These are phyloP conservation scores for Leptographium wingfieldii DNA, from an alignment of 2,329 filamentous ascomycete genomes.

Conservation along the genomic window DNA sequence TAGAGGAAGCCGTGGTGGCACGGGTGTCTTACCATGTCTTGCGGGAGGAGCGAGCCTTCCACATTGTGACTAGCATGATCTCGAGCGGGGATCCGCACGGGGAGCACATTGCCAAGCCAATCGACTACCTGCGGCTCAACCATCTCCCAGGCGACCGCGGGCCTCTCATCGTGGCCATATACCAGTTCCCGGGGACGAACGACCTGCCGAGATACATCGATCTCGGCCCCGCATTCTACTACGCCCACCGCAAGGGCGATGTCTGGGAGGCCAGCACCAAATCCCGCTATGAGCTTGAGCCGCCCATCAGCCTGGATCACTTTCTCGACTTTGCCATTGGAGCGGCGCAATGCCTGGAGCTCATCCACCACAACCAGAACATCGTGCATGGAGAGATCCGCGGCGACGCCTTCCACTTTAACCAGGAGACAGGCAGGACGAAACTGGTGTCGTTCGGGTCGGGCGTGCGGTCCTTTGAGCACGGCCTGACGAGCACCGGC, in stretches of 20 bases:
- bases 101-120: constrained; percentile 64
- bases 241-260: constrained; percentile 38
- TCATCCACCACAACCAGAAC: constrained; percentile 79
- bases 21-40: constrained; percentile 72
- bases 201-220: constrained; percentile 58
- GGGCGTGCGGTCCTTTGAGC: constrained; percentile 77
- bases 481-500: constrained; percentile 71
- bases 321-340: constrained; percentile 91
- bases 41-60: constrained; percentile 76
- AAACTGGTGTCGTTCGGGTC: constrained; percentile 78
- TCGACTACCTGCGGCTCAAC: constrained; percentile 65
- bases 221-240: constrained; percentile 65
- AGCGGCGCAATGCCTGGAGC: constrained; percentile 72
- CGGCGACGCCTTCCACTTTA: constrained; percentile 84
- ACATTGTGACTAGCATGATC: constrained; percentile 64
- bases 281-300: constrained; percentile 31
- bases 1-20: constrained; percentile 61
- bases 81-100: constrained; percentile 59
- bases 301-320: constrained; percentile 55
- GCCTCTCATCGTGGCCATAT: constrained; percentile 67
- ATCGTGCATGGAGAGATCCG: constrained; percentile 85
- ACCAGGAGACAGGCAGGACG: constrained; percentile 54
- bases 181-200: constrained; percentile 65
- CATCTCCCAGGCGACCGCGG: constrained; percentile 55
- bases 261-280: constrained; percentile 32